A percentile compares a stretch with the other conserved stretches of the same genome.
These are phyloP conservation scores for Eragrostis curvula DNA, from an alignment of 176 grass and related monocot genomes.

Conservation along the genomic window DNA sequence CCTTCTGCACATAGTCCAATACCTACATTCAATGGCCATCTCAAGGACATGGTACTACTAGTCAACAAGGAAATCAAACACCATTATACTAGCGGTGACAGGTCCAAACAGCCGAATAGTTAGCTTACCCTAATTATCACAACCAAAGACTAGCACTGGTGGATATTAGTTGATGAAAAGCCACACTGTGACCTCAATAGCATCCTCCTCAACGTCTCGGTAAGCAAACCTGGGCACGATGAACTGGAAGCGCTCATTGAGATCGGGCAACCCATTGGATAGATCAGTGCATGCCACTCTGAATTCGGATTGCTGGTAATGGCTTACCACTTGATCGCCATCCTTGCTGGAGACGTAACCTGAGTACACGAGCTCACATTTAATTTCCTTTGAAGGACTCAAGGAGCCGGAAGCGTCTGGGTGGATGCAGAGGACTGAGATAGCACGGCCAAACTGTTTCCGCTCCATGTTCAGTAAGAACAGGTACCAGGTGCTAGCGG, in stretches of 20 bases:
- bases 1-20: too few species aligned
- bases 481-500: background rate
- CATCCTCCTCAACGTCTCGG: background rate
- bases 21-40: too few species aligned
- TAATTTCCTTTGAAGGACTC: too few species aligned
- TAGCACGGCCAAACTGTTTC: background rate
- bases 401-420: background rate
- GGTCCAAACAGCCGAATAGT: too few species aligned
- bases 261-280: constrained; percentile 1
- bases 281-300: background rate
- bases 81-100: too few species aligned
- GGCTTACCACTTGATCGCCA: too few species aligned
- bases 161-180: too few species aligned
- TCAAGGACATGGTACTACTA: too few species aligned
- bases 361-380: background rate
- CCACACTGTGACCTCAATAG: background rate
- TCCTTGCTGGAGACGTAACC: background rate
- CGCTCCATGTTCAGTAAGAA: background rate
- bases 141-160: too few species aligned
- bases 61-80: too few species aligned
- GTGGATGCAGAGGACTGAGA: constrained; percentile 18
- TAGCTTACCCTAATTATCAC: too few species aligned
- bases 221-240: background rate
- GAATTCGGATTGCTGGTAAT: background rate
- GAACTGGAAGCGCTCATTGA: background rate